Evolutionary conservation across 345 rosid species (phyloP), one percentile per base, ranked within the genome.

Genomic region (Microcos paniculata): DNA sequence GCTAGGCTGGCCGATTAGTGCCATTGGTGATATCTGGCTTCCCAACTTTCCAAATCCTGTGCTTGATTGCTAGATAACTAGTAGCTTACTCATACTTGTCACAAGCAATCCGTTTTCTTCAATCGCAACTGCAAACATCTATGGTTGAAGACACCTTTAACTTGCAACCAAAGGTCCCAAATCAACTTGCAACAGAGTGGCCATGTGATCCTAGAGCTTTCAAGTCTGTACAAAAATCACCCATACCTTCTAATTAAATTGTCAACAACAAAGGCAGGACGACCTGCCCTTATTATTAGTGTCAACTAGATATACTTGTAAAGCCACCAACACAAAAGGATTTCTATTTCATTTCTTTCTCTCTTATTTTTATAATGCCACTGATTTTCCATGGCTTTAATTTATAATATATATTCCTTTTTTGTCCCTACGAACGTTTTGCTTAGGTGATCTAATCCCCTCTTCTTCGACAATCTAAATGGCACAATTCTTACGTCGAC

Each of bases 31-130:
- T 55, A 21, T 55, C 13, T 14, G 21, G 57, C 57, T 53, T 49
- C 55, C 0, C 3, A 52, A 23, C n/a, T 4, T 8, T 42, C 45
- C 11, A 42, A 42, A 35, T 1, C 45, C 45, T 42, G 1, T 42
- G 26, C 35, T 28, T 57, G 16, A 35, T 35, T 35, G 40, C 16
- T 7, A 35, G 31, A n/a, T n/a, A n/a, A n/a, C 16, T 21, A 35
- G 59, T 2, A n/a, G n/a, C n/a, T n/a, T 58, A 12, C 63, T 58
- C 35, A 57, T 6, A 49, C 8, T 49, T 56, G 62, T 70, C 81
- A 79, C 81, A 79, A 49, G 78, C 13, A 65, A n/a, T 67, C 77
- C 78, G 77, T 68, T 74, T 64, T 9, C 12, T 49, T 55, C 14
- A 42, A 31, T 30, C 73, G 35, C 69, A 67, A 64, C 35, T 43